A percentile compares a stretch with the other conserved stretches of the same genome.
These are phyloP conservation scores for Talaromyces adpressus DNA, from an alignment of 495 filamentous ascomycete genomes.

Conservation along the genomic window DNA sequence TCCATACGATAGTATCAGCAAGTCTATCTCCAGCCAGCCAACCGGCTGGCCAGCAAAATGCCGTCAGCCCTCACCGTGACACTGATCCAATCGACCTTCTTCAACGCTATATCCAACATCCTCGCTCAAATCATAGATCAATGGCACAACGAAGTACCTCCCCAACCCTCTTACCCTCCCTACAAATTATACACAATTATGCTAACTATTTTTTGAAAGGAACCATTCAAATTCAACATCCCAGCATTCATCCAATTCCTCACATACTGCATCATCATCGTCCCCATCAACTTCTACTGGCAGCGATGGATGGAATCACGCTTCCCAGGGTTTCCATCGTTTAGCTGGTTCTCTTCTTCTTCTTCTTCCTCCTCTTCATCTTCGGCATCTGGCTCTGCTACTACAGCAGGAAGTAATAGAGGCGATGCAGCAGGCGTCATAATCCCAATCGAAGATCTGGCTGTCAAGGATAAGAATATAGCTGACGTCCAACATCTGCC, in stretches of 20 bases:
- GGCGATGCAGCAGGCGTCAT: conserved; percentile 27
- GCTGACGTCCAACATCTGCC: conserved; percentile 35
- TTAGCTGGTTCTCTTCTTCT: conserved; percentile 42
- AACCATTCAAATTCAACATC: conserved; percentile 47
- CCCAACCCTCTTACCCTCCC: background rate
- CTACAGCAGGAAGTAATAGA: conserved; percentile 3
- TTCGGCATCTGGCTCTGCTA: conserved; percentile 18
- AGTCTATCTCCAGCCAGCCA: background rate
- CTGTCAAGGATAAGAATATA: conserved; percentile 45
- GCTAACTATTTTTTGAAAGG: conserved; percentile 9
- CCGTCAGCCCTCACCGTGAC: conserved; percentile 53
- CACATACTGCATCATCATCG: conserved; percentile 64
- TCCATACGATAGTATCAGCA: background rate
- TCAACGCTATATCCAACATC: conserved; percentile 72
- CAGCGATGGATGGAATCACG: conserved; percentile 52
- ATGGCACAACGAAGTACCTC: conserved; percentile 50
- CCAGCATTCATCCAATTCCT: conserved; percentile 69
- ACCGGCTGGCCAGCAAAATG: conserved; percentile 11
- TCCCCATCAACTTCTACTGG: conserved; percentile 87
- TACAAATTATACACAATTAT: background rate
- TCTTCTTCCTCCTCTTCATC: conserved; percentile 19
- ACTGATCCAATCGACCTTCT: conserved; percentile 62
- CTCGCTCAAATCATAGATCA: conserved; percentile 73
- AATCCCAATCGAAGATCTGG: conserved; percentile 25
- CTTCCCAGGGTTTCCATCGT: conserved; percentile 39